phyloP scores from a whole-genome alignment of 2,329 filamentous ascomycete genomes.

The Dichotomopilus funicola region DNA sequence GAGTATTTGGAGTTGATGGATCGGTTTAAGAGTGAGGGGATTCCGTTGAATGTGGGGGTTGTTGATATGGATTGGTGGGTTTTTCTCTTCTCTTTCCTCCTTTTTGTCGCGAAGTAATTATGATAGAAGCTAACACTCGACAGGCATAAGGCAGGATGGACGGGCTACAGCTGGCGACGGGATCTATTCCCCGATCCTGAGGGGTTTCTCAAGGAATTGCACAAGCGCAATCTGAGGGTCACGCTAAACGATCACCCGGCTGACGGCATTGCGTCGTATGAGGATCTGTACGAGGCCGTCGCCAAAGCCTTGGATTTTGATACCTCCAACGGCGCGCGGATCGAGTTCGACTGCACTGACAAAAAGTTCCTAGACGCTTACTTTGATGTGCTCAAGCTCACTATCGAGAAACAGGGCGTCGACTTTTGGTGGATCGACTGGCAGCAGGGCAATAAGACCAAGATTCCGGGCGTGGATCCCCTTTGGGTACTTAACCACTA shows the following conservation, averaged over 20 bases:
- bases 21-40: slow-evolving; percentile 41
- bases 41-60: slow-evolving; percentile 54
- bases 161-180: slow-evolving; percentile 57
- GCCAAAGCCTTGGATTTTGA: slow-evolving; percentile 47
- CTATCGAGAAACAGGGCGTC: slow-evolving; percentile 48
- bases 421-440: slow-evolving; percentile 66
- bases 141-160: slow-evolving; percentile 44
- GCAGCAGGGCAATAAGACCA: slow-evolving; percentile 54
- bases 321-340: slow-evolving; percentile 41
- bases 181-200: slow-evolving; percentile 51
- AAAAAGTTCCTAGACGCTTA: slow-evolving; percentile 52
- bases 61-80: slow-evolving; percentile 65
- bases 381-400: slow-evolving; percentile 49
- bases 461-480: slow-evolving; percentile 53
- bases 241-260: slow-evolving; percentile 58
- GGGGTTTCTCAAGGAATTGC: slow-evolving; percentile 45
- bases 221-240: slow-evolving; percentile 44
- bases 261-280: slow-evolving; percentile 49
- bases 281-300: slow-evolving; percentile 50
- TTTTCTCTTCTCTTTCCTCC: too few relatives aligned
- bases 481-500: slow-evolving; percentile 61
- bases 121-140: slow-evolving; percentile 30
- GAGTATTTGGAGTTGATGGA: slow-evolving; percentile 54
- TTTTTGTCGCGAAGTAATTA: too few relatives aligned
- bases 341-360: slow-evolving; percentile 50